Evolutionary conservation across 1,284 basidiomycete genomes (phyloP), one percentile per base, ranked within the genome.

Genomic region (Malassezia dermatis): DNA sequence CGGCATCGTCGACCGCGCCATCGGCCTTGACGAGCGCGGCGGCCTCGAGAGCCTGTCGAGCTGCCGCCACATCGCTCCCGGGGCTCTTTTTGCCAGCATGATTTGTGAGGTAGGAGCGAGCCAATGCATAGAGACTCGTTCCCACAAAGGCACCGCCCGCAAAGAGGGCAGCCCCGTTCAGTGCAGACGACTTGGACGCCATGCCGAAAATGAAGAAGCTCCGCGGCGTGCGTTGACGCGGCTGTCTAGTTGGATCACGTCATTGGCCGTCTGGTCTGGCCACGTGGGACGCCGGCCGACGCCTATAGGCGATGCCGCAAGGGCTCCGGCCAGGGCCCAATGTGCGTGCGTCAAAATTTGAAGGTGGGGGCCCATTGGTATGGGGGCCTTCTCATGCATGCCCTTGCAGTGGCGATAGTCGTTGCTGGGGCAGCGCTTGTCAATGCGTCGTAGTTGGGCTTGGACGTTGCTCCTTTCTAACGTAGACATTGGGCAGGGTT

Each of bases 131-230:
- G 15, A 52, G 31, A 17, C 48, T 45, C n/a, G 50, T 37, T 15
- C 49, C 55, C 8, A 42, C 55, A 34, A 52, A 12, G 2, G 55
- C 55, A 13, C 55, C 55, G 21, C 49, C 45, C 2, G 55, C 45
- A 17, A 57, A 47, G 15, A 57, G 30, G 10, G 55, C 55, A 8
- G 40, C 50, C 19, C 26, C 41, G 27, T 52, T 23, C 40, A 57
- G 30, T 50, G 50, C 42, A 17, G 49, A 43, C 49, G 43, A 27
- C 23, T 44, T 45, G 13, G 44, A 31, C 13, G 55, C 34, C 55
- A 57, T 57, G 35, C 39, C 23, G 19, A 39, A 4, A 27, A 43
- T 15, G 28, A 32, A 43, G 28, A 32, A 49, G 23, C 21, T 11
- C 24, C 8, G 13, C 19, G 10, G 7, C 7, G 11, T 19, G 41